Conservation (phyloP, 495 filamentous ascomycete species). For the Aspergillus bertholletiae region DNA sequence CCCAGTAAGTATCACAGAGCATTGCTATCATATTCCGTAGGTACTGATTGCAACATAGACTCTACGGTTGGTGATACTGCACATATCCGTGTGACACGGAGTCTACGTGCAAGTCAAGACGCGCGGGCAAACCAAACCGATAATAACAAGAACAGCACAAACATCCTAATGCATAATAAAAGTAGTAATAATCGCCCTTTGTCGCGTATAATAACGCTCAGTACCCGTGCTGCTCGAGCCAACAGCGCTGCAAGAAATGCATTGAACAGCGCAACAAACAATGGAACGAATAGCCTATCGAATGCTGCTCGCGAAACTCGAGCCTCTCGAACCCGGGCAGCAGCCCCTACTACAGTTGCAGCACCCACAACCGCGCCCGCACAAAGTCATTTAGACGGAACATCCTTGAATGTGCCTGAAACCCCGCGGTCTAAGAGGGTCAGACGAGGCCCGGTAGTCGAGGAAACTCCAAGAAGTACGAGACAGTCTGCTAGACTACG, state of each 20-base stretch:
- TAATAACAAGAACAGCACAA: constrained; percentile 7
- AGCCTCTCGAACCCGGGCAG: constrained; percentile 20
- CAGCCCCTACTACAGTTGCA: constrained; percentile 13
- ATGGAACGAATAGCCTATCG: neutral
- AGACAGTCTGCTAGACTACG: constrained; percentile 36
- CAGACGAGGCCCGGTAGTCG: constrained; percentile 14
- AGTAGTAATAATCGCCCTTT: constrained; percentile 10
- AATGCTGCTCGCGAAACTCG: constrained; percentile 23
- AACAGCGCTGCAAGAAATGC: constrained; percentile 7
- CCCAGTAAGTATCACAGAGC: constrained; percentile 12
- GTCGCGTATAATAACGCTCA: constrained; percentile 24
- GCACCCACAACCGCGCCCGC: constrained; percentile 18
- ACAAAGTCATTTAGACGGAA: constrained; percentile 6
- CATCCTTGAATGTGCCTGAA: constrained; percentile 28
- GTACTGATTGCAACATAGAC: constrained; percentile 9
- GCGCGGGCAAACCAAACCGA: constrained; percentile 20
- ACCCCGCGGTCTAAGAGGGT: constrained; percentile 31
- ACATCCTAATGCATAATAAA: constrained; percentile 4
- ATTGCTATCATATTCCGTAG: neutral
- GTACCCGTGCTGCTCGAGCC: constrained; percentile 11
- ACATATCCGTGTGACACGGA: constrained; percentile 23
- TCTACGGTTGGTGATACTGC: constrained; percentile 13
- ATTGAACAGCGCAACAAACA: constrained; percentile 2
- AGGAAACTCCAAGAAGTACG: constrained; percentile 28
- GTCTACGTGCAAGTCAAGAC: constrained; percentile 23